Percentiles rank a stretch among this genome's conserved stretches.
Conservation (phyloP, 2,329 filamentous ascomycete genomes). For the Elsinoe perseae region DNA sequence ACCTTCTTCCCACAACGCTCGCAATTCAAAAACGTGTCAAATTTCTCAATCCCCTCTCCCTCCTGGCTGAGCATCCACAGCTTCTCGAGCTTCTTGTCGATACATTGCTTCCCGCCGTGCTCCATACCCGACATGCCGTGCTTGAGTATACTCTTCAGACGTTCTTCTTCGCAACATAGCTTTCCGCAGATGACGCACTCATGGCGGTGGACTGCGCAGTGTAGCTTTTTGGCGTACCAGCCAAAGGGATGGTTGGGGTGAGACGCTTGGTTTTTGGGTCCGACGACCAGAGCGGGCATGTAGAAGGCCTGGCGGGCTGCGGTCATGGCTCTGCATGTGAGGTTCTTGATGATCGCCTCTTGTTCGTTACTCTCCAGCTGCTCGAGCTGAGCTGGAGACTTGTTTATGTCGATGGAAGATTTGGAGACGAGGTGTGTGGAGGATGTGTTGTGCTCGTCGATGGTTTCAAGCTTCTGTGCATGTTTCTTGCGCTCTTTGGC, state of each 20-base stretch:
- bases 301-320: conserved; percentile 15
- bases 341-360: neutral
- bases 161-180: conserved; percentile 19
- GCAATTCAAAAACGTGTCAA: conserved; percentile 21
- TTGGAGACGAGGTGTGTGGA: neutral
- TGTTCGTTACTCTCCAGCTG: conserved; percentile 2
- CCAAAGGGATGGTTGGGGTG: conserved; percentile 20
- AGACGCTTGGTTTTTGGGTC: neutral
- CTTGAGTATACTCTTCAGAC: conserved; percentile 15
- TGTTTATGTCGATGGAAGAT: neutral
- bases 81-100: conserved; percentile 3
- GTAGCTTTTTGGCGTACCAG: conserved; percentile 21
- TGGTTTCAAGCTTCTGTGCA: neutral
- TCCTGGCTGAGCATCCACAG: conserved; percentile 6
- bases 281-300: conserved; percentile 5
- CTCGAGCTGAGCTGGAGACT: neutral
- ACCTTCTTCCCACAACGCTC: conserved; percentile 19
- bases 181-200: conserved; percentile 18
- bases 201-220: conserved; percentile 18
- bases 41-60: conserved; percentile 20
- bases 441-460: neutral
- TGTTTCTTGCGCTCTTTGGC: neutral
- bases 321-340: conserved; percentile 15
- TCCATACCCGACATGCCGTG: conserved; percentile 5
- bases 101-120: neutral